Evolutionary conservation across 306 rosid genomes (phyloP).

Genomic region (Herpetospermum pedunculosum): DNA sequence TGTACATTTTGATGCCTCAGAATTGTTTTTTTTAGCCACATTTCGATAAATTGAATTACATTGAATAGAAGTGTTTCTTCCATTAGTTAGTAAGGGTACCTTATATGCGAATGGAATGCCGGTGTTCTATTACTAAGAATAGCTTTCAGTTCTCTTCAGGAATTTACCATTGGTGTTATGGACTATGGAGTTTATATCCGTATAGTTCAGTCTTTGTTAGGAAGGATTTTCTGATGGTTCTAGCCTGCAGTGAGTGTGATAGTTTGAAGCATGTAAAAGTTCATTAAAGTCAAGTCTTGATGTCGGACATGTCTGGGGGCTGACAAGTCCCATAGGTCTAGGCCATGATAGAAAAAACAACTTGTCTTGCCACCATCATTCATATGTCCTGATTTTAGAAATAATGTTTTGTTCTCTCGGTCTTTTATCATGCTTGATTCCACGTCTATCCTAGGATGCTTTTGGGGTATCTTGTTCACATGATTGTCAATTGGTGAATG

Average conservation of each 20-base stretch:
- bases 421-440: neutral
- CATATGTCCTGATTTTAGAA: neutral
- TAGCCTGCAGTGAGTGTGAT: neutral
- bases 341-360: neutral
- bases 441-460: neutral
- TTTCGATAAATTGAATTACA: neutral
- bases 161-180: neutral
- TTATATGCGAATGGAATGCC: neutral
- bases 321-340: neutral
- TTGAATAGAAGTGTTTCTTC: neutral
- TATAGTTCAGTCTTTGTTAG: neutral
- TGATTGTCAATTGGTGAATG: neutral
- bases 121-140: neutral
- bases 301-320: neutral
- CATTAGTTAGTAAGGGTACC: neutral
- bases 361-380: neutral
- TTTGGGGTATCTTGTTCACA: neutral
- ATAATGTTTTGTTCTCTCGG: neutral
- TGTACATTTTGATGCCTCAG: neutral
- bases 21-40: neutral
- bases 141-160: neutral
- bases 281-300: neutral
- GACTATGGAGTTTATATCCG: neutral
- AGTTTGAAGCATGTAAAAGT: neutral
- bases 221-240: neutral